Conservation (phyloP, 2,329 filamentous ascomycete genomes). For the Teratosphaeria viscida region DNA sequence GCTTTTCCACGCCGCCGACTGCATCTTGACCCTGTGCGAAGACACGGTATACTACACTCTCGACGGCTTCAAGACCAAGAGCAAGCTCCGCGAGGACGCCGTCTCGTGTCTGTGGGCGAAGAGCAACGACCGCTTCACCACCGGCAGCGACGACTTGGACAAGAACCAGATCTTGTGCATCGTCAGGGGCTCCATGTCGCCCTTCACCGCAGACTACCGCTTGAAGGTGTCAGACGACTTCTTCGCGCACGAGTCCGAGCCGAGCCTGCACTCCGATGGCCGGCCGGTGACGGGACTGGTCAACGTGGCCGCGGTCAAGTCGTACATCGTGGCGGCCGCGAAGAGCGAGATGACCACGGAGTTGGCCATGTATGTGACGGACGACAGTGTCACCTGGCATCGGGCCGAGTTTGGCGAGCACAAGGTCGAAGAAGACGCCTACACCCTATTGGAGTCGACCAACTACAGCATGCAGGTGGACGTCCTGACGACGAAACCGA, state of each 20-base stretch:
- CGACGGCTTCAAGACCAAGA: slow-evolving; percentile 66
- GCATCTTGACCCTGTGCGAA: slow-evolving; percentile 28
- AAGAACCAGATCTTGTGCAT: slow-evolving; percentile 70
- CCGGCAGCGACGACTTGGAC: slow-evolving; percentile 55
- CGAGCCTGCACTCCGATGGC: slow-evolving; percentile 56
- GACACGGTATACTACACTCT: slow-evolving; percentile 61
- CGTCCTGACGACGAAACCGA: slow-evolving; percentile 56
- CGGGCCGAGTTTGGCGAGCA: slow-evolving; percentile 82
- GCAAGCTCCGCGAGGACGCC: slow-evolving; percentile 57
- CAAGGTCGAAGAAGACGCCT: slow-evolving; percentile 72
- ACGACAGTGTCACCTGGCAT: slow-evolving; percentile 79
- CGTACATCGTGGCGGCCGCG: slow-evolving; percentile 74
- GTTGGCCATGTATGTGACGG: slow-evolving; percentile 81
- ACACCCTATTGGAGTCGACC: slow-evolving; percentile 89
- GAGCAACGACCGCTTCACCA: slow-evolving; percentile 60
- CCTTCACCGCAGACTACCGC: slow-evolving; percentile 62
- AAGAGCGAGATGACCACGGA: slow-evolving; percentile 73
- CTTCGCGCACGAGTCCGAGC: slow-evolving; percentile 53
- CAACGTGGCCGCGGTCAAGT: slow-evolving; percentile 74
- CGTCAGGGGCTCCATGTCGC: slow-evolving; percentile 59
- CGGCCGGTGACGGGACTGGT: slow-evolving; percentile 69
- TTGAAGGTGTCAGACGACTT: slow-evolving; percentile 78
- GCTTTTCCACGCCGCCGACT: slow-evolving; percentile 54
- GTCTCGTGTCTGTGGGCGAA: slow-evolving; percentile 83
- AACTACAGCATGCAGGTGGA: slow-evolving; percentile 97